Percentiles rank a stretch among this genome's conserved stretches.
phyloP scores from a whole-genome alignment of 2,329 filamentous ascomycete genomes.

The Fusarium sp. region DNA sequence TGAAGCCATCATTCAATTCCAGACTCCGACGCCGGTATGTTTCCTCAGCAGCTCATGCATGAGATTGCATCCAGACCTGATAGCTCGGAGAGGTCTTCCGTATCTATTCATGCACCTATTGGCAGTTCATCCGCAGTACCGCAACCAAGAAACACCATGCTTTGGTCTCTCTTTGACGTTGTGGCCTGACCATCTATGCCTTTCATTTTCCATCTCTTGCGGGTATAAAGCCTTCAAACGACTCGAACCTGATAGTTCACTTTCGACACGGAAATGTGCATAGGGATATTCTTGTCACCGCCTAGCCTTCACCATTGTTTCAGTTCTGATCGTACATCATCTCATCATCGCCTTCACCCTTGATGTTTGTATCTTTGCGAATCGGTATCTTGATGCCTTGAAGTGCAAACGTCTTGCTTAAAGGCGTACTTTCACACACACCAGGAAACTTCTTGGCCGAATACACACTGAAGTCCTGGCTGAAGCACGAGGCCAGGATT shows the following conservation, averaged over 20 bases:
- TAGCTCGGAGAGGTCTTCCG: neutral
- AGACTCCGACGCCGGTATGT: conserved; percentile 23
- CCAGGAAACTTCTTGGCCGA: conserved; percentile 99
- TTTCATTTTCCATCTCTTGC: conserved; percentile 9
- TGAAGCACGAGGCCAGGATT: conserved; percentile 87
- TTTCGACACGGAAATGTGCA: neutral
- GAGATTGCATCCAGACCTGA: conserved; percentile 1
- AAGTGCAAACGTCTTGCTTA: conserved; percentile 92
- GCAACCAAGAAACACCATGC: neutral
- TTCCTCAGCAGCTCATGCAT: conserved; percentile 16
- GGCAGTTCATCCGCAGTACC: neutral
- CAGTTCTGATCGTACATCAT: conserved; percentile 51
- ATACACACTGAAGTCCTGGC: conserved; percentile 90
- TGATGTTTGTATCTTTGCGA: conserved; percentile 79
- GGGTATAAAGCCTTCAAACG: conserved; percentile 10
- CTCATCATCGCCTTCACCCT: conserved; percentile 67
- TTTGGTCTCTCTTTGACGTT: neutral
- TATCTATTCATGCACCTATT: conserved; percentile 2
- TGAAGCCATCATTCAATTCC: conserved; percentile 21
- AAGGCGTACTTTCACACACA: conserved; percentile 89
- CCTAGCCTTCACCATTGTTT: neutral
- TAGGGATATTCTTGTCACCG: neutral
- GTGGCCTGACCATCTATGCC: neutral
- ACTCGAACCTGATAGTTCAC: neutral
- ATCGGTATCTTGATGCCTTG: conserved; percentile 99